Percentiles rank a stretch among this genome's conserved stretches.
These are phyloP conservation scores for Tolypocladium guangdongense DNA, from an alignment of 2,329 filamentous ascomycete genomes.

Conservation along the genomic window DNA sequence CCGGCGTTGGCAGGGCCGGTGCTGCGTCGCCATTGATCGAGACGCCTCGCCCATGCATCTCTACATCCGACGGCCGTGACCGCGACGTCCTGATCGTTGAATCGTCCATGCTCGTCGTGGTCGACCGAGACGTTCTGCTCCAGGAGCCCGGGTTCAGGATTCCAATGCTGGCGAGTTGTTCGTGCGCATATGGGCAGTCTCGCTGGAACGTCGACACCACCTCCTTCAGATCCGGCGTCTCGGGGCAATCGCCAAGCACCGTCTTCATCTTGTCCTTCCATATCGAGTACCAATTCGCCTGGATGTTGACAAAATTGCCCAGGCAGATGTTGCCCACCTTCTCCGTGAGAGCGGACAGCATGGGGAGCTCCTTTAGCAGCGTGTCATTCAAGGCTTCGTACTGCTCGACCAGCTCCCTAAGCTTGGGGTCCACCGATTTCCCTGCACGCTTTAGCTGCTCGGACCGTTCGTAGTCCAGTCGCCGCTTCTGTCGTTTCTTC, in stretches of 20 bases:
- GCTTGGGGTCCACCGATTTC: constrained; percentile 80
- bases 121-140: constrained; percentile 48
- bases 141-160: constrained; percentile 66
- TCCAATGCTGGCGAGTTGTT: constrained; percentile 57
- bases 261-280: constrained; percentile 75
- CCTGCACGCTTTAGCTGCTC: constrained; percentile 67
- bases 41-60: constrained; percentile 43
- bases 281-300: constrained; percentile 70
- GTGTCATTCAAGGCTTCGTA: constrained; percentile 89
- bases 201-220: constrained; percentile 68
- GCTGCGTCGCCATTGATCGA: constrained; percentile 54
- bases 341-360: constrained; percentile 70
- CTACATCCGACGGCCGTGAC: constrained; percentile 36
- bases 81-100: constrained; percentile 33
- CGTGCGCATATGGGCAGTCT: constrained; percentile 69
- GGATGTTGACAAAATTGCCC: constrained; percentile 73
- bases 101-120: constrained; percentile 43
- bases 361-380: constrained; percentile 82
- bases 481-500: constrained; percentile 88
- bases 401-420: constrained; percentile 73
- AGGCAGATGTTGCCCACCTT: constrained; percentile 76
- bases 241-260: constrained; percentile 53
- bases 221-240: constrained; percentile 57
- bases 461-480: constrained; percentile 77
- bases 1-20: constrained; percentile 52